Conservation (phyloP, 2,329 filamentous ascomycete species). For the Pseudofabraea citricarpa region DNA sequence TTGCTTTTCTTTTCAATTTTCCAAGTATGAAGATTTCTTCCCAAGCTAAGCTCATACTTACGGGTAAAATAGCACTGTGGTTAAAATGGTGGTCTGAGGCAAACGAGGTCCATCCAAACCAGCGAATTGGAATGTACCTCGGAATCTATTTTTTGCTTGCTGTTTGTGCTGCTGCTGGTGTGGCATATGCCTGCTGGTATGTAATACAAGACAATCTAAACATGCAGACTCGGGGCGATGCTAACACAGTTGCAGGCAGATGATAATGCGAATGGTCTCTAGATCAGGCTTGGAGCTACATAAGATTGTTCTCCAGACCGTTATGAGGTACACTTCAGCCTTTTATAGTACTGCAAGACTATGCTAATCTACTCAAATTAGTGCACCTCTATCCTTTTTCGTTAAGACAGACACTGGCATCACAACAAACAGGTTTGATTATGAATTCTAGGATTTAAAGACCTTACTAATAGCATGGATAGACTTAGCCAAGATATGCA, state of each 20-base stretch:
- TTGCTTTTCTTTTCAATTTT: conserved; percentile 10
- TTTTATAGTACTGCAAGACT: not conserved
- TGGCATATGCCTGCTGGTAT: conserved; percentile 10
- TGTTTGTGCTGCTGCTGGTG: not conserved
- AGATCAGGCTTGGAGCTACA: conserved; percentile 46
- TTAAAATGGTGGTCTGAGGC: not conserved
- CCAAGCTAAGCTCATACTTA: not conserved
- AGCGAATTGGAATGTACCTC: not conserved
- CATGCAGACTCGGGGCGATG: conserved; percentile 4
- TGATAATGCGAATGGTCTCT: conserved; percentile 49
- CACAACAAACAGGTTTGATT: conserved; percentile 38
- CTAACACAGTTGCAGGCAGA: conserved; percentile 35
- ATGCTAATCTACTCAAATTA: not conserved
- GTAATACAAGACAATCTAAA: conserved; percentile 11
- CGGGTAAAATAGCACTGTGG: not conserved
- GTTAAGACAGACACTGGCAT: conserved; percentile 36
- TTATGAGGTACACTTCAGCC: conserved; percentile 15
- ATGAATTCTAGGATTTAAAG: too few species aligned
- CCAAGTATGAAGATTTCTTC: conserved; percentile 11
- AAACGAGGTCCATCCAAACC: not conserved
- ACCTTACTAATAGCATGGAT: too few species aligned
- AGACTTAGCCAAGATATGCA: conserved; percentile 39
- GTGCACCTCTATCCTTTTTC: conserved; percentile 38
- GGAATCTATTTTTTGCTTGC: not conserved
- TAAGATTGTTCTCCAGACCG: conserved; percentile 39